Evolutionary conservation across 1,284 basidiomycete species (phyloP).

Genomic region (Ustilago vetiveriae): DNA sequence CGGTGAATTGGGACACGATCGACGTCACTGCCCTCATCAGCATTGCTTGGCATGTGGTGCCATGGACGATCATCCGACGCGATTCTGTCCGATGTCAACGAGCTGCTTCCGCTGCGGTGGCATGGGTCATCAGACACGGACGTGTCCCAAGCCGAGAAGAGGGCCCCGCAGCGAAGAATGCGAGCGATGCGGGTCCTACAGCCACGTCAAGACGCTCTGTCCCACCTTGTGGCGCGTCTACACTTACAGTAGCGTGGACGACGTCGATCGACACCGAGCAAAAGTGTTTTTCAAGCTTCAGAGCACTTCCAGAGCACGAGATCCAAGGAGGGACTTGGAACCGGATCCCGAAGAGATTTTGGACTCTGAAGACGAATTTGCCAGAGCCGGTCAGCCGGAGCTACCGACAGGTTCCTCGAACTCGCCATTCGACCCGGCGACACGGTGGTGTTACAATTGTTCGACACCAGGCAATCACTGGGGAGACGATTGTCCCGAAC

Average conservation of each 20-base stretch:
- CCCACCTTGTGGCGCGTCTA: conserved; percentile 88
- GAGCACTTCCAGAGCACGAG: conserved; percentile 9
- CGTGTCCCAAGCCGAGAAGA: conserved; percentile 72
- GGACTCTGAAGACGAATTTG: conserved; percentile 35
- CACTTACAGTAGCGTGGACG: conserved; percentile 75
- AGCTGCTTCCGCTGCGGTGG: conserved; percentile 86
- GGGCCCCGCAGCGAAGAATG: conserved; percentile 70
- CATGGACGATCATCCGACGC: conserved; percentile 82
- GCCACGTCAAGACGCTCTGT: conserved; percentile 81
- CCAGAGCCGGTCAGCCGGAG: conserved; percentile 12
- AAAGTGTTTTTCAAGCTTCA: conserved; percentile 26
- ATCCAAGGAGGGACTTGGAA: conserved; percentile 15
- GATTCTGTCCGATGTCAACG: conserved; percentile 82
- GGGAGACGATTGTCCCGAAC: conserved; percentile 82
- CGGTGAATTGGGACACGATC: conserved; percentile 55
- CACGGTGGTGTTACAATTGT: conserved; percentile 89
- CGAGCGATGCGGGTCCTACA: conserved; percentile 77
- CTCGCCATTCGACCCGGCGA: conserved; percentile 62
- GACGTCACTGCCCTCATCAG: conserved; percentile 50
- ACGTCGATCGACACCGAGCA: conserved; percentile 67
- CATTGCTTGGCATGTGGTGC: conserved; percentile 89
- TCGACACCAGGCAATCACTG: conserved; percentile 77
- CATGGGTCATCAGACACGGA: conserved; percentile 80
- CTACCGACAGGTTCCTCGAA: conserved; percentile 9
- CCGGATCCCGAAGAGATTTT: conserved; percentile 28